A percentile compares a stretch with the other conserved stretches of the same genome.
These are phyloP conservation scores for Polygonum aviculare DNA, from an alignment of 148 eudicot species.

Conservation along the genomic window DNA sequence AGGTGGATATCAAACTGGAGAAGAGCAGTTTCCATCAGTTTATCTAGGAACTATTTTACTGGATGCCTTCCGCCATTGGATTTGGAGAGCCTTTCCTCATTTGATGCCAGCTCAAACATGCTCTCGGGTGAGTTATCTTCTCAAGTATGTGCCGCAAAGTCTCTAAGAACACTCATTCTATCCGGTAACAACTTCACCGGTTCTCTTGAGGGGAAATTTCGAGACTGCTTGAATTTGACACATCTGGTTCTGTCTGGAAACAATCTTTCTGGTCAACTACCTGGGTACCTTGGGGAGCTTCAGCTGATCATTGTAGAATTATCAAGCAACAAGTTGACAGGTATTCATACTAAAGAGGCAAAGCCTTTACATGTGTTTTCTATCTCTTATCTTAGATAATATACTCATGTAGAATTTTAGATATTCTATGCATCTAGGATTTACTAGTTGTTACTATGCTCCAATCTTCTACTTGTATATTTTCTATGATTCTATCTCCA, in stretches of 20 bases:
- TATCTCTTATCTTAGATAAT: too few relatives aligned
- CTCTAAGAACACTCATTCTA: conserved; percentile 30
- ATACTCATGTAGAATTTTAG: too few relatives aligned
- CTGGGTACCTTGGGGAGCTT: conserved; percentile 65
- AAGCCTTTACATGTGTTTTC: too few relatives aligned
- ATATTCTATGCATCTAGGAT: too few relatives aligned
- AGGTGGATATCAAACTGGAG: conserved; percentile 75
- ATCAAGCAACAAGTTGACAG: conserved; percentile 49
- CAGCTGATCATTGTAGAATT: conserved; percentile 53
- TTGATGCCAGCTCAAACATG: conserved; percentile 54
- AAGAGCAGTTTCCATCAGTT: conserved; percentile 34
- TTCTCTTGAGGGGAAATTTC: conserved; percentile 45
- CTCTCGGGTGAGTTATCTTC: conserved; percentile 64
- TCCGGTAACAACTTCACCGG: conserved; percentile 74
- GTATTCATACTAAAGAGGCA: too few relatives aligned
- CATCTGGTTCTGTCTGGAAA: conserved; percentile 61
- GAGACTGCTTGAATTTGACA: conserved; percentile 40
- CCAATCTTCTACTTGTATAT: too few relatives aligned
- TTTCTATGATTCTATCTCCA: too few relatives aligned
- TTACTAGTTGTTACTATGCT: too few relatives aligned
- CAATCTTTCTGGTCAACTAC: conserved; percentile 61
- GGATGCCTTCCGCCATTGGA: conserved; percentile 62
- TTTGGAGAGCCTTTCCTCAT: conserved; percentile 33
- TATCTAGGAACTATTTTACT: conserved; percentile 47
- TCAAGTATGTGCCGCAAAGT: conserved; percentile 44